These are phyloP conservation scores for Suhomyces bolitotheri DNA, from an alignment of 1,139 yeast species.

Conservation along the genomic window DNA sequence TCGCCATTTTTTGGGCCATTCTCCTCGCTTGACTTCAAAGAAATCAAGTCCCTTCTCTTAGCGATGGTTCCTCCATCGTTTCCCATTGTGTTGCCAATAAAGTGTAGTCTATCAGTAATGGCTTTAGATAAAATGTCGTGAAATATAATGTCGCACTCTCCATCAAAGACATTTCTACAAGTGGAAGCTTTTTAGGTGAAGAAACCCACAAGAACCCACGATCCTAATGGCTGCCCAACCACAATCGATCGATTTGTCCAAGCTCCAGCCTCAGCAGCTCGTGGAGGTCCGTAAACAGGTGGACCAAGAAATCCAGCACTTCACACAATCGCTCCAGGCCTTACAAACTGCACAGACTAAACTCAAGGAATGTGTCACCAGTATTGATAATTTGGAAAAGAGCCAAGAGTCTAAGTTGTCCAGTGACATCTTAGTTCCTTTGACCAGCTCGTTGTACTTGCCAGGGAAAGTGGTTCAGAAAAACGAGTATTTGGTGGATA, in stretches of 20 bases:
- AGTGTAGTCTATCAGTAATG: no score
- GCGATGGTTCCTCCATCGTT: constrained; percentile 56
- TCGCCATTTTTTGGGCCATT: constrained; percentile 6
- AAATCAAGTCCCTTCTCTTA: constrained; percentile 43
- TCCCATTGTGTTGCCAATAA: constrained; percentile 45
- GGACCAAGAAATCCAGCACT: constrained; percentile 83
- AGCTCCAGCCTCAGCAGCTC: constrained; percentile 80
- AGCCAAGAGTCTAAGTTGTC: constrained; percentile 34
- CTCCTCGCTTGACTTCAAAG: constrained; percentile 21
- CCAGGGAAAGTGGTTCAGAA: constrained; percentile 74
- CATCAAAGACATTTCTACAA: no score
- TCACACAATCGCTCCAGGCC: constrained; percentile 81
- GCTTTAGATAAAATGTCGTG: no score
- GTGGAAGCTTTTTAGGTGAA: no score
- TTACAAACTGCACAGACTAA: constrained; percentile 80
- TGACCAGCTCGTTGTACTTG: constrained; percentile 84
- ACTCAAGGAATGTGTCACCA: constrained; percentile 76
- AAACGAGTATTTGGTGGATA: constrained; percentile 80
- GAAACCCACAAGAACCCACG: no score
- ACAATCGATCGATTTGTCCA: constrained; percentile 54
- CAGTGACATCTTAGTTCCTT: constrained; percentile 72
- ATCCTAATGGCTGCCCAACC: constrained; percentile 8
- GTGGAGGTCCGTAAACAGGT: constrained; percentile 81
- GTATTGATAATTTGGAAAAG: constrained; percentile 59
- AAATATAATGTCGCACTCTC: no score